phyloP scores from a whole-genome alignment of 148 eudicot species.

The Vaccinium corymbosum region DNA sequence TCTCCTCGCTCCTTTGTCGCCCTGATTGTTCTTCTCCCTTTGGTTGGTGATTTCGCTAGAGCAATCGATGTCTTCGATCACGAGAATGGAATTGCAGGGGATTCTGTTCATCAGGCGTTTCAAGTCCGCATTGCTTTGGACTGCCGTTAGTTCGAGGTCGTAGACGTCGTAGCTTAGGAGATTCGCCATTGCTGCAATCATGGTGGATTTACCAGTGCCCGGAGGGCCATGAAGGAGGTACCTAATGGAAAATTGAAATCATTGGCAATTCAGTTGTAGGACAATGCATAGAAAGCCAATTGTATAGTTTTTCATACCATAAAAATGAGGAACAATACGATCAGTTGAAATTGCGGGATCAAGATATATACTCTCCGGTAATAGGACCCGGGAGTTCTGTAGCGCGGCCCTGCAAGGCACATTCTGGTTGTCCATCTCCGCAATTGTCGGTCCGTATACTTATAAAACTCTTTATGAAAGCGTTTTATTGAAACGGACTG shows the following conservation, averaged over 20 bases:
- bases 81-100: conserved; percentile 42
- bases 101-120: conserved; percentile 46
- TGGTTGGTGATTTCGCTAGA: conserved; percentile 46
- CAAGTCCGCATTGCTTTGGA: conserved; percentile 37
- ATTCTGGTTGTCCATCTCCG: too few species aligned
- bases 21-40: conserved; percentile 25
- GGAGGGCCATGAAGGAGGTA: conserved; percentile 56
- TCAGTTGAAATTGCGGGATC: too few species aligned
- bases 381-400: too few species aligned
- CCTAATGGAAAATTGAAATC: background rate
- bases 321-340: too few species aligned
- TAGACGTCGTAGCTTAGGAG: conserved; percentile 44
- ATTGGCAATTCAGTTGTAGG: background rate
- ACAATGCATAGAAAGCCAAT: too few species aligned
- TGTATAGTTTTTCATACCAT: too few species aligned
- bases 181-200: conserved; percentile 67
- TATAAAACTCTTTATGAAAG: too few species aligned
- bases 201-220: conserved; percentile 56
- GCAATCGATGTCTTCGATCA: conserved; percentile 66
- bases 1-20: background rate
- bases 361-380: too few species aligned
- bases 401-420: too few species aligned
- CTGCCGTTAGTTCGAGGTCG: conserved; percentile 53
- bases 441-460: too few species aligned
- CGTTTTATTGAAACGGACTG: too few species aligned